Conservation (phyloP, 2,329 filamentous ascomycete species). For the Xylaria sp. region DNA sequence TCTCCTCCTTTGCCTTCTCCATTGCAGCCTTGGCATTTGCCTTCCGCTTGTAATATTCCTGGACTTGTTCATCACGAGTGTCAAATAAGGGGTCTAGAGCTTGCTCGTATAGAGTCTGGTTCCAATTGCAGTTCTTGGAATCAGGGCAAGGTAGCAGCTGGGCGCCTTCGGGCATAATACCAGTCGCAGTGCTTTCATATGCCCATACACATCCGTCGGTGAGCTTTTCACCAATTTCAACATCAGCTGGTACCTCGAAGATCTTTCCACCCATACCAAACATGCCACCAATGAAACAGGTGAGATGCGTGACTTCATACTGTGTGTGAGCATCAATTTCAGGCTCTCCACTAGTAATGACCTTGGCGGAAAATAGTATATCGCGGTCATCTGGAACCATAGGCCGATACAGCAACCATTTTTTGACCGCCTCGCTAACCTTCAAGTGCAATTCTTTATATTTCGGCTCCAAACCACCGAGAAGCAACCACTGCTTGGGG, state of each 20-base stretch:
- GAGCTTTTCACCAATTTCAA: slow-evolving; percentile 72
- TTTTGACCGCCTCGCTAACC: slow-evolving; percentile 73
- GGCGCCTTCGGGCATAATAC: slow-evolving; percentile 73
- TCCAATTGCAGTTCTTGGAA: slow-evolving; percentile 63
- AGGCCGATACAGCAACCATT: slow-evolving; percentile 81
- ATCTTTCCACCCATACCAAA: slow-evolving; percentile 73
- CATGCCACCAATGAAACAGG: slow-evolving; percentile 78
- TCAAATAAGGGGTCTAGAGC: slow-evolving; percentile 59
- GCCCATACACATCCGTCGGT: slow-evolving; percentile 77
- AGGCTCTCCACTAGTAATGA: slow-evolving; percentile 59
- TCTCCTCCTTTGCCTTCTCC: slow-evolving; percentile 38
- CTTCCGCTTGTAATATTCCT: slow-evolving; percentile 49
- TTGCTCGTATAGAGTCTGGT: slow-evolving; percentile 62
- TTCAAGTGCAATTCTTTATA: slow-evolving; percentile 79
- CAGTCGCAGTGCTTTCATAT: slow-evolving; percentile 68
- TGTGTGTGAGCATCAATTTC: slow-evolving; percentile 57
- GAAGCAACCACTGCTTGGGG: slow-evolving; percentile 77
- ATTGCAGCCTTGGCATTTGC: slow-evolving; percentile 52
- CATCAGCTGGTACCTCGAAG: slow-evolving; percentile 67
- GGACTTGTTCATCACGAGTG: slow-evolving; percentile 53
- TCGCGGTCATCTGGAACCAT: slow-evolving; percentile 75
- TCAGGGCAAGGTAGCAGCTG: slow-evolving; percentile 61
- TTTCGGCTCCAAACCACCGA: slow-evolving; percentile 78
- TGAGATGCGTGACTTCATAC: slow-evolving; percentile 72
- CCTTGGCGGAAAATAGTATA: slow-evolving; percentile 78